These are phyloP conservation scores for Aspergillus leporis DNA, from an alignment of 495 filamentous ascomycete species.

Conservation along the genomic window DNA sequence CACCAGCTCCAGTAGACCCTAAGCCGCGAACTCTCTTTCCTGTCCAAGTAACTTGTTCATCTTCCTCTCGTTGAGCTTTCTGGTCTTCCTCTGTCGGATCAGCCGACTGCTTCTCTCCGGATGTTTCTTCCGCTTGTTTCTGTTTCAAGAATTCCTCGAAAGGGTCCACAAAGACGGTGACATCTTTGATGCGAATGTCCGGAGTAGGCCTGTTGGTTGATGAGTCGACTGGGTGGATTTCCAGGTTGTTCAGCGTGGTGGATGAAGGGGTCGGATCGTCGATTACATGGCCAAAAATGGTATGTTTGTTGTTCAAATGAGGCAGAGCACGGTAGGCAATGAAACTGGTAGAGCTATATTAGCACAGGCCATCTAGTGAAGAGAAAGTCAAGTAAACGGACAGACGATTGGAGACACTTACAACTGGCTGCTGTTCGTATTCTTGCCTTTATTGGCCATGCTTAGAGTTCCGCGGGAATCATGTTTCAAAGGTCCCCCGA, in stretches of 20 bases:
- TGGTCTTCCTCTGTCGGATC: constrained; percentile 39
- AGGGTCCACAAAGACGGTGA: constrained; percentile 88
- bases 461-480: constrained; percentile 75
- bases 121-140: constrained; percentile 51
- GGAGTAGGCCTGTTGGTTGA: constrained; percentile 68
- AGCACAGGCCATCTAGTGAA: constrained; percentile 1
- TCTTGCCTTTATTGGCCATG: constrained; percentile 99
- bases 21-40: constrained; percentile 71
- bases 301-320: constrained; percentile 93
- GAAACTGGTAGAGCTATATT: constrained; percentile 50
- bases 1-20: constrained; percentile 51
- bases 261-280: constrained; percentile 65
- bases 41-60: constrained; percentile 88
- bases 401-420: constrained; percentile 25
- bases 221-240: constrained; percentile 66
- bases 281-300: constrained; percentile 87
- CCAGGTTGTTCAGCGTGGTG: constrained; percentile 66
- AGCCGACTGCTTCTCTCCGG: constrained; percentile 41
- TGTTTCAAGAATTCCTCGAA: constrained; percentile 82
- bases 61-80: constrained; percentile 66
- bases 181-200: constrained; percentile 76
- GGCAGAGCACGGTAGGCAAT: constrained; percentile 79
- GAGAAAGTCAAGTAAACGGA: neutral
- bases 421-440: constrained; percentile 94
- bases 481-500: constrained; percentile 83